These are phyloP conservation scores for Russula sp. DNA, from an alignment of 768 basidiomycete genomes.

Conservation along the genomic window DNA sequence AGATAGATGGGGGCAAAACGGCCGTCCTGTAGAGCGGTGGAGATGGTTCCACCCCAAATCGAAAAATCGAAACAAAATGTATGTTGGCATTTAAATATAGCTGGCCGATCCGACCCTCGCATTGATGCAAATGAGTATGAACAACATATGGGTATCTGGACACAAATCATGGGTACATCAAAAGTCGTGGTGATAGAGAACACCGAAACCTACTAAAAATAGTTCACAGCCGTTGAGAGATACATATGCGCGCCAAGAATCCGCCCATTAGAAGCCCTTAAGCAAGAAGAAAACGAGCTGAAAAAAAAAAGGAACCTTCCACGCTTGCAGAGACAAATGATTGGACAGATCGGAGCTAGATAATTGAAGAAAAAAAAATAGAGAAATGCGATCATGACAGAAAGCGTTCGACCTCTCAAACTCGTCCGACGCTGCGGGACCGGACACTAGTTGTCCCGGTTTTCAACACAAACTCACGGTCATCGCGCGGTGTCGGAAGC, in stretches of 20 bases:
- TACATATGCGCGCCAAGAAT: constrained; percentile 12
- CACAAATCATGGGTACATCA: constrained; percentile 13
- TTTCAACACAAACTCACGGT: constrained; percentile 26
- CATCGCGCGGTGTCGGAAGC: constrained; percentile 15
- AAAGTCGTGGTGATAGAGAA: background rate
- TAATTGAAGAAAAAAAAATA: background rate
- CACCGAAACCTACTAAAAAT: background rate
- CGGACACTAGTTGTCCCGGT: constrained; percentile 6
- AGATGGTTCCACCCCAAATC: too few relatives aligned
- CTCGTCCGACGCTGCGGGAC: constrained; percentile 16
- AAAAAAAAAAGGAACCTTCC: background rate
- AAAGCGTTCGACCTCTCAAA: background rate
- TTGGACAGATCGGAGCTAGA: constrained; percentile 21
- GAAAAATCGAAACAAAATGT: too few relatives aligned
- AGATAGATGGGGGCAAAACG: background rate
- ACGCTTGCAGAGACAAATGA: constrained; percentile 15
- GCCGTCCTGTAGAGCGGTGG: too few relatives aligned
- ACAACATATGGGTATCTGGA: constrained; percentile 14
- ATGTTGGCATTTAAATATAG: background rate
- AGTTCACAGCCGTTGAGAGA: background rate
- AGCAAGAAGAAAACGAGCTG: constrained; percentile 7
- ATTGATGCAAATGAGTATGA: constrained; percentile 5
- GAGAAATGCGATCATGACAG: background rate
- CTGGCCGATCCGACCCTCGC: constrained; percentile 5
- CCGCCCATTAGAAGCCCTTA: constrained; percentile 23